These are phyloP conservation scores for Nannizziopsis barbatae DNA, from an alignment of 2,329 filamentous ascomycete genomes.

Conservation along the genomic window DNA sequence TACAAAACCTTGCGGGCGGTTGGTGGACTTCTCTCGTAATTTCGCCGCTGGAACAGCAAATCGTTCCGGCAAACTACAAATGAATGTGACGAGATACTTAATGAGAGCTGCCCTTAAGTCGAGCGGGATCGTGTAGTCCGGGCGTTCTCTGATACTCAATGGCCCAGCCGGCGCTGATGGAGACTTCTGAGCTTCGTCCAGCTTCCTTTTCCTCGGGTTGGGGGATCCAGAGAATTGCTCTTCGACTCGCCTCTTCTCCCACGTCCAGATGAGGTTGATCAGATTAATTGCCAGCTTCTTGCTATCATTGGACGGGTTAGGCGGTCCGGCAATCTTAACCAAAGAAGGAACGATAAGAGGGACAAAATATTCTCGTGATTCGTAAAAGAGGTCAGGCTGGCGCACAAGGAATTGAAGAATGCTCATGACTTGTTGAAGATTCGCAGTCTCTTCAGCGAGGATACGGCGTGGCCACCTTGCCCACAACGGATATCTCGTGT, in stretches of 20 bases:
- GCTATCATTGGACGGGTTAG: constrained; percentile 77
- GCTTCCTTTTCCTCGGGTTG: constrained; percentile 60
- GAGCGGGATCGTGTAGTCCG: constrained; percentile 58
- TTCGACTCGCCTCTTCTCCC: constrained; percentile 75
- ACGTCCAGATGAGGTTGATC: constrained; percentile 81
- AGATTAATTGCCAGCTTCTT: constrained; percentile 85
- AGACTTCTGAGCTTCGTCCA: constrained; percentile 52
- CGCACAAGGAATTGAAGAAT: constrained; percentile 95
- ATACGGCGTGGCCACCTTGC: constrained; percentile 82
- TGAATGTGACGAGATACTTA: constrained; percentile 92
- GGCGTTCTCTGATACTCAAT: constrained; percentile 38
- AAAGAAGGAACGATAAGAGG: constrained; percentile 79
- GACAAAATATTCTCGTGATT: constrained; percentile 83
- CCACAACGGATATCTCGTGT: constrained; percentile 70
- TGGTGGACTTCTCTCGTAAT: constrained; percentile 43
- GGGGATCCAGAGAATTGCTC: constrained; percentile 53
- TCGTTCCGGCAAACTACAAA: constrained; percentile 76
- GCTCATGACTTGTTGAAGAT: constrained; percentile 87
- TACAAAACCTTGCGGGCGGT: constrained; percentile 39
- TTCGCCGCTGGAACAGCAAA: constrained; percentile 65
- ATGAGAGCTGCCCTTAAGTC: constrained; percentile 66
- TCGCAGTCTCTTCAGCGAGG: constrained; percentile 84
- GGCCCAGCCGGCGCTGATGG: constrained; percentile 45
- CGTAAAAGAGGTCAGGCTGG: constrained; percentile 88
- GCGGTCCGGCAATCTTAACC: constrained; percentile 66